Base-by-base conservation (phyloP, 495 filamentous ascomycete species). In the Xylaria palmicola region DNA sequence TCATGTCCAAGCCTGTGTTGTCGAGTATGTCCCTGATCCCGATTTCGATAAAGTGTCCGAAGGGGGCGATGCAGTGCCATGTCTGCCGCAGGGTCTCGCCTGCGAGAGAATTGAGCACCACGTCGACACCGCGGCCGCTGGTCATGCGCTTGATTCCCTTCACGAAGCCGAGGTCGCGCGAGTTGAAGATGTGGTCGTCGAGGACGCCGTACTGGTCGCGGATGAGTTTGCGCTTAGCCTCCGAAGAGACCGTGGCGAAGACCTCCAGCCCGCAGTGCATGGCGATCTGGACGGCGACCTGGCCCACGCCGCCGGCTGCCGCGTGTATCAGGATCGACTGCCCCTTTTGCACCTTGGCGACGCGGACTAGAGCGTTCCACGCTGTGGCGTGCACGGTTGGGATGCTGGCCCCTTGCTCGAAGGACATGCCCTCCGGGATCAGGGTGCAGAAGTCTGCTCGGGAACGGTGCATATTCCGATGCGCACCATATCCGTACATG, bases 51-150 rank as follows among this genome's bases (percentile, higher is more conserved):
- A 87, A 81, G 0, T 71, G 74, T 3, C 84, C 84, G 51, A 83
- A 85, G 0, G 77, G 76, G 0, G 75, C 85, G n/a, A 86, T 64
- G 32, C 78, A 81, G 32, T 81, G 70, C 72, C 82, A 86, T 0
- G 77, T 77, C 7, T 78, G 78, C 20, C 79, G 81, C 7, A 86
- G 64, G 0, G 80, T 67, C n/a, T 77, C 75, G 1, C 85, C 85
- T 0, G 83, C 74, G 0, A 87, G 75, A 0, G 81, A 85, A 68
- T 88, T 88, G 2, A 88, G 71, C 0, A 83, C 81, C n/a, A 88
- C 72, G 61, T 87, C 85, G 0, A 85, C 85, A 2, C 85, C 85
- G 15, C 68, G 63, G 5, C 75, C 77, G 4, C 67, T 58, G 0
- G 87, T 90, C 7, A 68, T 64, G 5, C 69, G 53, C 66, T 72